A percentile compares a stretch with the other conserved stretches of the same genome.
These are phyloP conservation scores for Taiozyma sp. DNA, from an alignment of 1,139 yeast species.

Conservation along the genomic window DNA sequence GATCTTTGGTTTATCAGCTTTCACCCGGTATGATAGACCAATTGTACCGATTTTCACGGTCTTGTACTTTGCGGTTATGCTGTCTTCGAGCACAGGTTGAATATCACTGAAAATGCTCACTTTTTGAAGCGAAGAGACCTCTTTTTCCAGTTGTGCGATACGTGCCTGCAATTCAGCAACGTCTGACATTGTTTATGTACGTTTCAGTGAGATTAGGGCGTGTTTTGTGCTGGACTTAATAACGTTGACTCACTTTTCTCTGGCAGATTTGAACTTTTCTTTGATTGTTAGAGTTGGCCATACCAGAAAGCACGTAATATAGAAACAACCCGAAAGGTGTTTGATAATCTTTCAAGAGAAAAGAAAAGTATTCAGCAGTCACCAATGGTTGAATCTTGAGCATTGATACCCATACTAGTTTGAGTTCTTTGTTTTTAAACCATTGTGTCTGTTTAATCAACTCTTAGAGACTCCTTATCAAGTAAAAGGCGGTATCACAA, in stretches of 20 bases:
- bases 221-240: neutral
- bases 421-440: too few species aligned
- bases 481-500: neutral
- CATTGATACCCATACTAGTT: too few species aligned
- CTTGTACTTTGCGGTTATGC: constrained; percentile 12
- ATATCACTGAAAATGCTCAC: constrained; percentile 22
- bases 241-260: neutral
- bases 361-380: too few species aligned
- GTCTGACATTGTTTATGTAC: neutral
- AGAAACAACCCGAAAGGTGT: too few species aligned
- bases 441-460: too few species aligned
- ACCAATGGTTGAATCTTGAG: too few species aligned
- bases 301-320: neutral
- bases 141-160: constrained; percentile 16
- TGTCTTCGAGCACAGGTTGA: constrained; percentile 18
- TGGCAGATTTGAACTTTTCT: neutral
- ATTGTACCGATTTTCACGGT: constrained; percentile 15
- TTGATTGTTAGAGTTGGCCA: neutral
- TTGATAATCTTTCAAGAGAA: too few species aligned
- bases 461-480: too few species aligned
- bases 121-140: constrained; percentile 16
- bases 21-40: constrained; percentile 14
- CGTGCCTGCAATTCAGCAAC: constrained; percentile 3
- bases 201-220: neutral
- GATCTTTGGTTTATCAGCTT: constrained; percentile 11